Evolutionary conservation across 208 protist genomes (phyloP).

Genomic region (Crithidia thermophila): DNA sequence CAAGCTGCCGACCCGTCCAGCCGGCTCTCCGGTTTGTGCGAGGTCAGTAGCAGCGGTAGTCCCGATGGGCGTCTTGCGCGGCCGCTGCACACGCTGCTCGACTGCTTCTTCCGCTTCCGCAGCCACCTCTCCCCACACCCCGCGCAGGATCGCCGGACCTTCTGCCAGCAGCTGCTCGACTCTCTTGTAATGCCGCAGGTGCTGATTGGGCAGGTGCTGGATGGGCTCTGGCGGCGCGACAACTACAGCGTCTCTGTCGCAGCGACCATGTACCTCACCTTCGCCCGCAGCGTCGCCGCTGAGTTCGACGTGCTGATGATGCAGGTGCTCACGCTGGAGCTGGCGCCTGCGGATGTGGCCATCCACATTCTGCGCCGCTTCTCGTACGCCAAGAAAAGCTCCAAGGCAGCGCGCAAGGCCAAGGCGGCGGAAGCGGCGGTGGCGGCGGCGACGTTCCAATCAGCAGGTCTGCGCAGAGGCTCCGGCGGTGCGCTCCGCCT

Average conservation of each 20-base stretch:
- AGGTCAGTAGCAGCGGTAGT: neutral
- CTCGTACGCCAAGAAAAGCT: constrained; percentile 32
- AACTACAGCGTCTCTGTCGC: constrained; percentile 40
- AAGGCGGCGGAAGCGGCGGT: neutral
- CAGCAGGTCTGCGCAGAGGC: neutral
- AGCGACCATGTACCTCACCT: constrained; percentile 36
- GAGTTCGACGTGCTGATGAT: constrained; percentile 63
- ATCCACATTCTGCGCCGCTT: constrained; percentile 74
- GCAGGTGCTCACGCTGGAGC: constrained; percentile 60
- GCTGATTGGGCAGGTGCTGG: constrained; percentile 51
- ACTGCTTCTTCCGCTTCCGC: constrained; percentile 29
- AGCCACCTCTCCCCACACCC: constrained; percentile 5
- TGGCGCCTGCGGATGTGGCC: constrained; percentile 56
- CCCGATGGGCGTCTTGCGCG: neutral
- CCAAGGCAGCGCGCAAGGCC: neutral
- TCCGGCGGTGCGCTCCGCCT: neutral
- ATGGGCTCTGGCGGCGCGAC: constrained; percentile 61
- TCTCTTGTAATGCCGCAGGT: constrained; percentile 79
- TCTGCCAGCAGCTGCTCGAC: constrained; percentile 61
- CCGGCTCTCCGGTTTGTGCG: constrained; percentile 18
- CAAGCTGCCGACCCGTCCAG: neutral
- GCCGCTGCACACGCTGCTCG: constrained; percentile 28
- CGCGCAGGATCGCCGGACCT: constrained; percentile 17
- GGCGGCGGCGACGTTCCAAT: neutral
- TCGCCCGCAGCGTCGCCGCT: constrained; percentile 18